phyloP scores from a whole-genome alignment of 2,329 filamentous ascomycete genomes.

The Colletotrichum magnum region DNA sequence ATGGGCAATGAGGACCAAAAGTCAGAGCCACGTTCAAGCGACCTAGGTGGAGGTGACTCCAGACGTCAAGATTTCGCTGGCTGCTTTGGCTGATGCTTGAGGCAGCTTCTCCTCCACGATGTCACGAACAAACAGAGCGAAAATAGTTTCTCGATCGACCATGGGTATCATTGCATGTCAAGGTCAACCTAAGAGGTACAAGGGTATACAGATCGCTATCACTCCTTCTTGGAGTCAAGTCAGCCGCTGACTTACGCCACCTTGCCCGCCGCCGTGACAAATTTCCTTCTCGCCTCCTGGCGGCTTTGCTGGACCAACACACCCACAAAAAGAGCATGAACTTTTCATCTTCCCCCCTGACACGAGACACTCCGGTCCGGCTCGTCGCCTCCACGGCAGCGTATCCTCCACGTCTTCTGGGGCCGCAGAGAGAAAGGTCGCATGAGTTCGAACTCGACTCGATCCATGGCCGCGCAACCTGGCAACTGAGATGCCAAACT shows the following conservation, averaged over 20 bases:
- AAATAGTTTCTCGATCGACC: slow-evolving; percentile 21
- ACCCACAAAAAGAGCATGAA: slow-evolving; percentile 28
- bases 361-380: slow-evolving; percentile 8
- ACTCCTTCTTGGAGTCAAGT: slow-evolving; percentile 23
- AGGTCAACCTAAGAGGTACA: slow-evolving; percentile 34
- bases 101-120: not conserved
- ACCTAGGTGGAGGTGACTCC: no score
- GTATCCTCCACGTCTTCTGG: not conserved
- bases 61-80: no score
- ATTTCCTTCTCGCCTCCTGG: slow-evolving; percentile 24
- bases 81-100: no score
- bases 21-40: no score
- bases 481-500: slow-evolving; percentile 14
- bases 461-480: not conserved
- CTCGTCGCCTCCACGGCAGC: not conserved
- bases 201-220: slow-evolving; percentile 25
- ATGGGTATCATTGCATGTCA: slow-evolving; percentile 44
- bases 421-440: not conserved
- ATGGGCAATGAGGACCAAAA: no score
- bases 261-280: slow-evolving; percentile 32
- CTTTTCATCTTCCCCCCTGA: not conserved
- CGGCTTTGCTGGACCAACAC: slow-evolving; percentile 23
- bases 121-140: not conserved
- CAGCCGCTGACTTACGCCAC: slow-evolving; percentile 27
- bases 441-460: not conserved